Evolutionary conservation across 108 stramenopile genomes (phyloP), one percentile per base, ranked within the genome.

Genomic region (Tribonema minus): DNA sequence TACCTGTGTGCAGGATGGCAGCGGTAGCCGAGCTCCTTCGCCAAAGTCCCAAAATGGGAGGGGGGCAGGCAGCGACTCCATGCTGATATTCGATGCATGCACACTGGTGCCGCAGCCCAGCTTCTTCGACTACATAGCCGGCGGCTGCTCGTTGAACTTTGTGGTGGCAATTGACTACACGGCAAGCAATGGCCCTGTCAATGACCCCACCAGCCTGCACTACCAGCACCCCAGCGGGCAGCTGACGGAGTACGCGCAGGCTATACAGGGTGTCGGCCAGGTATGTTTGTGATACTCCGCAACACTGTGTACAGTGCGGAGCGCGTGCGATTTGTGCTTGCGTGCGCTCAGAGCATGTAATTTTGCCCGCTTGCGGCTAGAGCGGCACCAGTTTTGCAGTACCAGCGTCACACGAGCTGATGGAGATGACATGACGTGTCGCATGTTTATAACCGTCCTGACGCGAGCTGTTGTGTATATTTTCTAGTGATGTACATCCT

Each of bases 161-260:
- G 9, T 34, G 3, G 92, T 95, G 0, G 94, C 91, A 2, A 88
- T 95, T 61, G 94, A 95, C 76, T 95, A 92, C 72, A 95, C 94
- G 5, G 93, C 91, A n/a, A 89, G 88, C 41, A 95, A 95, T 82
- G 95, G 95, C 2, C 90, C 91, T 71, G 92, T 92, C 28, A 77
- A 88, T 20, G 76, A 85, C 64, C 37, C 70, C 0, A 27, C 5
- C 32, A 78, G 82, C 12, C 82, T 85, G 5, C 84, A 85, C 80
- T 84, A 85, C 72, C 63, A 70, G 25, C 78, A 85, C 38, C 82
- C 82, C 27, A 34, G 67, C 34, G 32, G 72, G 12, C 67, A 25
- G 82, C 33, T 82, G 61, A 91, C 91, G 71, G 86, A 89, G 27
- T 91, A 94, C 68, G 88, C 90, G 84, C 90, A 88, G 68, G 91